Conservation (phyloP, 2,329 filamentous ascomycete genomes). For the Sporothrix luriei region DNA sequence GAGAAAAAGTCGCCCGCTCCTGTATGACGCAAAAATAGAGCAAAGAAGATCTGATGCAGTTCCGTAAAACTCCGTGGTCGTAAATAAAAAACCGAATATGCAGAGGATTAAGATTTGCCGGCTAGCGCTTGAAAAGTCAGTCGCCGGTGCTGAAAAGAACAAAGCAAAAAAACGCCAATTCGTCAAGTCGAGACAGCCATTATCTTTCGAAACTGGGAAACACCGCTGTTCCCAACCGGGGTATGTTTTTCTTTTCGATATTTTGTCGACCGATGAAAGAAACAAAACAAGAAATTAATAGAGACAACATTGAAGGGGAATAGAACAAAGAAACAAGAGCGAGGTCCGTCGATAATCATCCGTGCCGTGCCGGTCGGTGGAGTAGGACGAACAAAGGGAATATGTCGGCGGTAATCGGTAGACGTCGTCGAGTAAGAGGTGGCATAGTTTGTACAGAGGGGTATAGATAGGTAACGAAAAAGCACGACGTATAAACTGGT, state of each 20-base stretch:
- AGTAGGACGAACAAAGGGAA: conserved; percentile 17
- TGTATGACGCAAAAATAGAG: conserved; percentile 41
- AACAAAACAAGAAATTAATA: conserved; percentile 30
- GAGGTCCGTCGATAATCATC: conserved; percentile 44
- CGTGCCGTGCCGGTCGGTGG: conserved; percentile 41
- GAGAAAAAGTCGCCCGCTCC: conserved; percentile 48
- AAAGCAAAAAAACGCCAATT: conserved; percentile 50
- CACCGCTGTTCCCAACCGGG: conserved; percentile 42
- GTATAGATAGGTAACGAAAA: conserved; percentile 39
- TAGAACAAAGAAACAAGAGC: conserved; percentile 31
- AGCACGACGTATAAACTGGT: conserved; percentile 17
- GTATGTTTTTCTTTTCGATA: conserved; percentile 38
- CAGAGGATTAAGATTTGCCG: conserved; percentile 29
- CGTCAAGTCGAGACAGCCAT: conserved; percentile 47
- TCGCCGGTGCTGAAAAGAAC: conserved; percentile 37
- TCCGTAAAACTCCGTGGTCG: conserved; percentile 49
- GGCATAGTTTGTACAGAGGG: conserved; percentile 25
- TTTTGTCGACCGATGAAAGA: conserved; percentile 36
- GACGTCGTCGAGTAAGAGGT: not conserved
- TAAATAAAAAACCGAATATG: conserved; percentile 42
- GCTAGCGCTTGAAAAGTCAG: conserved; percentile 33
- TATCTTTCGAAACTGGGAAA: conserved; percentile 48
- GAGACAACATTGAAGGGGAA: conserved; percentile 5
- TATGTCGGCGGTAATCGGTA: not conserved
- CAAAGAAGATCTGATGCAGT: conserved; percentile 39